These are phyloP conservation scores for Podospora australis DNA, from an alignment of 495 filamentous ascomycete genomes.

Conservation along the genomic window DNA sequence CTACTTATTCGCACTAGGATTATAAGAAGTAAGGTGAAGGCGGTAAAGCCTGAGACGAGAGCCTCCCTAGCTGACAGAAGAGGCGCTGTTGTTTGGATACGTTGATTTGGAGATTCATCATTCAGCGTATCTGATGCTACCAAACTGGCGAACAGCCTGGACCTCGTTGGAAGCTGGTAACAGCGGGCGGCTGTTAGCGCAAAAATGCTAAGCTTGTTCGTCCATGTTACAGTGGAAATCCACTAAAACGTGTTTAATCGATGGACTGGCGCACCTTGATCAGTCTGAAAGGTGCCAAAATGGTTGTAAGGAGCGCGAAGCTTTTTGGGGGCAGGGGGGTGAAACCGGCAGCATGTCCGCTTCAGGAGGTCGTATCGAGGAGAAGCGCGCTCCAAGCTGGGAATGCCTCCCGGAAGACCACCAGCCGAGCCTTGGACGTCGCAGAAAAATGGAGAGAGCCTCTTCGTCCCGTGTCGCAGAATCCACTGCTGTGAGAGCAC, in stretches of 20 bases:
- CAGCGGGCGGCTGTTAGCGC: not conserved
- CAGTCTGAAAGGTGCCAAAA: not conserved
- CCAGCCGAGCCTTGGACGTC: conserved; percentile 14
- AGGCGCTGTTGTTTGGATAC: too few relatives aligned
- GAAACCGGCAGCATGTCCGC: conserved; percentile 22
- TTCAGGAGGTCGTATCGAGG: conserved; percentile 9
- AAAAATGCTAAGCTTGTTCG: conserved; percentile 7
- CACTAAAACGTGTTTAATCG: conserved; percentile 9
- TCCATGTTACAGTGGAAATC: not conserved
- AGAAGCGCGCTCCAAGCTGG: conserved; percentile 10
- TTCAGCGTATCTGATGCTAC: too few relatives aligned
- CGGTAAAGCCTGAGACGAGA: too few relatives aligned
- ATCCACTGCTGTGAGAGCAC: not conserved
- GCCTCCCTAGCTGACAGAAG: too few relatives aligned
- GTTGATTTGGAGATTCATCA: too few relatives aligned
- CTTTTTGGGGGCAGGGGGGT: conserved; percentile 19
- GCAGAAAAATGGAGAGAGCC: conserved; percentile 7
- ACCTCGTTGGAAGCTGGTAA: not conserved
- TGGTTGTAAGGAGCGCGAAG: conserved; percentile 8
- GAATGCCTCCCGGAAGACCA: conserved; percentile 10
- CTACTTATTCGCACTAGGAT: too few relatives aligned
- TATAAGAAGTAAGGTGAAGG: too few relatives aligned
- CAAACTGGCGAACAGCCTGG: too few relatives aligned
- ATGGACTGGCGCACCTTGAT: conserved; percentile 1
- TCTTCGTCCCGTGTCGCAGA: conserved; percentile 17